Conservation (phyloP, 2,329 filamentous ascomycete genomes). For the Plenodomus biglobosus region DNA sequence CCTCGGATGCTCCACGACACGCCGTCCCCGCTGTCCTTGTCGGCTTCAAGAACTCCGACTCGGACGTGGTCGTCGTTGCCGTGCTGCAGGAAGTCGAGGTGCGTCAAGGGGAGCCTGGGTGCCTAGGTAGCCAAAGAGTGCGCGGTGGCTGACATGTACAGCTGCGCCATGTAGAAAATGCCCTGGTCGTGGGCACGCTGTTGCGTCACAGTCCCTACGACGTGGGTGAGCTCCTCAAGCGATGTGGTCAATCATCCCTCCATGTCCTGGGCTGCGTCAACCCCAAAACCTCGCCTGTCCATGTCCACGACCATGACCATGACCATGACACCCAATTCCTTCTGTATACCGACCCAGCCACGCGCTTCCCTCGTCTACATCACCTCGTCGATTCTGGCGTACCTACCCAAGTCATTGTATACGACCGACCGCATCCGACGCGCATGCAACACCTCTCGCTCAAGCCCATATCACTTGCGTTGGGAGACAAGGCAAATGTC, state of each 20-base stretch:
- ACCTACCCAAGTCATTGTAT: conserved; percentile 84
- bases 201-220: conserved; percentile 81
- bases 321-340: conserved; percentile 71
- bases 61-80: conserved; percentile 87
- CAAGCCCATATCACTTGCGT: conserved; percentile 80
- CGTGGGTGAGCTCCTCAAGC: conserved; percentile 74
- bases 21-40: conserved; percentile 81
- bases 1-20: conserved; percentile 77
- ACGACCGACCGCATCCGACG: conserved; percentile 79
- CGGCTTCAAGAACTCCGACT: conserved; percentile 90
- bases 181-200: conserved; percentile 78
- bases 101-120: conserved; percentile 47
- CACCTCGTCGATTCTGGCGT: conserved; percentile 66
- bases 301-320: conserved; percentile 55
- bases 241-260: conserved; percentile 81
- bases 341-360: conserved; percentile 56
- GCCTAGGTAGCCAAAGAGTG: neutral
- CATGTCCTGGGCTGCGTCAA: conserved; percentile 87
- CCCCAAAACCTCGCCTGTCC: conserved; percentile 49
- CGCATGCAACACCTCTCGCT: conserved; percentile 97
- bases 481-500: conserved; percentile 62
- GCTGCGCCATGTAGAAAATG: conserved; percentile 70
- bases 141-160: conserved; percentile 10
- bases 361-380: conserved; percentile 68
- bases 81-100: conserved; percentile 89